Evolutionary conservation across 2,329 filamentous ascomycete genomes (phyloP).

Genomic region (Lecanicillium sp.): DNA sequence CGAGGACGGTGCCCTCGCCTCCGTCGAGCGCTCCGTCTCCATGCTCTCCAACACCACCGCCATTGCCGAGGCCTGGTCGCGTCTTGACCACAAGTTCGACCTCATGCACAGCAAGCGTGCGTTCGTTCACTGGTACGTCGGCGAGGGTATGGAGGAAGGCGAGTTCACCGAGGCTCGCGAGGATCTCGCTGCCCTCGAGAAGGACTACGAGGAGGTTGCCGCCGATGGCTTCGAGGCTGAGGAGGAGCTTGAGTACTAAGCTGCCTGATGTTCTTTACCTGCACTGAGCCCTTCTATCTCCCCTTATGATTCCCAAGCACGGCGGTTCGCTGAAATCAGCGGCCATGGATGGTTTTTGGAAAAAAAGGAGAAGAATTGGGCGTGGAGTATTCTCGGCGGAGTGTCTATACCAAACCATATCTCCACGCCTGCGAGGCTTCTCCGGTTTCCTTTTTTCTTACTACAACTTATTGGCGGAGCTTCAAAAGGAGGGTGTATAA

Average conservation of each 20-base stretch:
- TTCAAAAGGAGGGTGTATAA: background rate
- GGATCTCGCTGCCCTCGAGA: constrained; percentile 78
- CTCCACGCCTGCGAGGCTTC: too few species aligned
- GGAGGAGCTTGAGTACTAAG: constrained; percentile 73
- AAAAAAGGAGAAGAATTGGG: too few species aligned
- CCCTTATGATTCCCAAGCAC: background rate
- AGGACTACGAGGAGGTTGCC: constrained; percentile 82
- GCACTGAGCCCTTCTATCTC: background rate
- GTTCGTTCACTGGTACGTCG: constrained; percentile 75
- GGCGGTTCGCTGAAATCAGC: background rate
- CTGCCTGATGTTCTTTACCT: background rate
- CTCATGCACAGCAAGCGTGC: constrained; percentile 75
- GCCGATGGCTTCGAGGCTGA: constrained; percentile 62
- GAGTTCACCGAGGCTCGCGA: constrained; percentile 85
- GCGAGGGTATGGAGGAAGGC: constrained; percentile 88
- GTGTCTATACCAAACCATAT: background rate
- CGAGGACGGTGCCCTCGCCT: constrained; percentile 52
- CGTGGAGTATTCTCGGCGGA: too few species aligned
- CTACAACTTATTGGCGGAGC: background rate
- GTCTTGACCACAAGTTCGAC: constrained; percentile 69
- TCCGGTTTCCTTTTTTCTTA: background rate
- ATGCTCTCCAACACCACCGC: constrained; percentile 73
- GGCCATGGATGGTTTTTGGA: background rate
- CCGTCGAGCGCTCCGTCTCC: constrained; percentile 57
- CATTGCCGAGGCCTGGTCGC: constrained; percentile 67